Conservation (phyloP, 805 yeast genomes). For the Candida orba region DNA sequence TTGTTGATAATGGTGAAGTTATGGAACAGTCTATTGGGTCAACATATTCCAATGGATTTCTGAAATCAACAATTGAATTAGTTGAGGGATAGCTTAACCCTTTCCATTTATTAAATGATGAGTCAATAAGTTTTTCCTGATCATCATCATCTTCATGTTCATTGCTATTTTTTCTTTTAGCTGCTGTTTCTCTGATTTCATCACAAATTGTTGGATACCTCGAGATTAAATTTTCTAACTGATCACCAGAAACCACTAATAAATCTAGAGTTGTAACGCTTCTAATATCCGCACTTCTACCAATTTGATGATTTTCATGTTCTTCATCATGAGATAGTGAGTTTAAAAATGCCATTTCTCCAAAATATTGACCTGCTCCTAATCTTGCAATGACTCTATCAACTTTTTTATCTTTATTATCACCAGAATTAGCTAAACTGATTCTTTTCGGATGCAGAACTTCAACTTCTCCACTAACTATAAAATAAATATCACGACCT, state of each 20-base stretch:
- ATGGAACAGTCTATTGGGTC: conserved; percentile 5
- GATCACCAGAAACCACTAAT: conserved; percentile 50
- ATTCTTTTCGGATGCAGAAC: conserved; percentile 38
- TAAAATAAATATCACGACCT: conserved; percentile 60
- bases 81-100: conserved; percentile 10
- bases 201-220: conserved; percentile 52
- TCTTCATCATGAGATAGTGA: conserved; percentile 27
- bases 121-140: conserved; percentile 1
- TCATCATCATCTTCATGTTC: conserved; percentile 11
- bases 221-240: conserved; percentile 44
- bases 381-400: conserved; percentile 50
- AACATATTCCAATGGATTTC: neutral
- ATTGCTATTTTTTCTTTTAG: conserved; percentile 35
- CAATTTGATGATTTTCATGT: conserved; percentile 4
- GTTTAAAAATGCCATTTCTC: conserved; percentile 66
- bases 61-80: neutral
- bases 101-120: conserved; percentile 21
- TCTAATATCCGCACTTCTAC: conserved; percentile 58
- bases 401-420: conserved; percentile 17
- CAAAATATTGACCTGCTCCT: conserved; percentile 60
- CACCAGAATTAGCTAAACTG: conserved; percentile 17
- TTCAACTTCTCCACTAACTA: conserved; percentile 65
- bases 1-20: conserved; percentile 5
- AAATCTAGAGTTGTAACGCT: conserved; percentile 54
- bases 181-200: conserved; percentile 56